These are phyloP conservation scores for Ilex asprella DNA, from an alignment of 257 asterid species.

Conservation along the genomic window DNA sequence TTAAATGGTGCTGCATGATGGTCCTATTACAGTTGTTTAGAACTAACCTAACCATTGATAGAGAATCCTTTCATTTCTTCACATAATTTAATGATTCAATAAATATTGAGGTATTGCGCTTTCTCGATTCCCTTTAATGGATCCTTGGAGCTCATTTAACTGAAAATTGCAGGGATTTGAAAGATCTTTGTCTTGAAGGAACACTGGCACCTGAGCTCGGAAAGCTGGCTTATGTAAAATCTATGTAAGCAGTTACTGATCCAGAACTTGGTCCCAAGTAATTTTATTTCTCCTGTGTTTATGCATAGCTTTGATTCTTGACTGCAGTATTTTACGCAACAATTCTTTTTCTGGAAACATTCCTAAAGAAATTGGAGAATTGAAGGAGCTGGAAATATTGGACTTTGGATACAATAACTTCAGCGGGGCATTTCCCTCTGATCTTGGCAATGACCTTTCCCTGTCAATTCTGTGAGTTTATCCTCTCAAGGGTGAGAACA, in stretches of 20 bases:
- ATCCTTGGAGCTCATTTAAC: no score
- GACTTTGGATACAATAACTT: not conserved
- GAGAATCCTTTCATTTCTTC: not conserved
- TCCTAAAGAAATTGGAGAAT: not conserved
- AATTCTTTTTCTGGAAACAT: not conserved
- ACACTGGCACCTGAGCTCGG: conserved; percentile 24
- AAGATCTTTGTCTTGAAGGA: conserved; percentile 31
- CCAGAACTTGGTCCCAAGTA: not conserved
- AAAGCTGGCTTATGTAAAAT: conserved; percentile 17
- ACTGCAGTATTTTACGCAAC: conserved; percentile 26
- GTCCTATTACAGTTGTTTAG: no score
- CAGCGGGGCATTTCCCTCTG: not conserved
- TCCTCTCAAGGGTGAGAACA: not conserved
- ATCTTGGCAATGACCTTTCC: conserved; percentile 16
- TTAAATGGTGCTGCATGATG: not conserved
- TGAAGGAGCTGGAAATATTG: not conserved
- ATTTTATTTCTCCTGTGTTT: not conserved
- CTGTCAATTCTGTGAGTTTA: conserved; percentile 23
- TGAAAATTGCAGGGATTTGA: conserved; percentile 18
- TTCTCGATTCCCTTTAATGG: not conserved
- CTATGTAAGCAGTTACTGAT: conserved; percentile 15
- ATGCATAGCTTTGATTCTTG: not conserved
- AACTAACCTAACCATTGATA: no score
- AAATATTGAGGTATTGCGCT: no score
- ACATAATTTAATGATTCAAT: no score